Evolutionary conservation across 2,329 filamentous ascomycete species (phyloP).

Genomic region (Talaromyces albobiverticillius): DNA sequence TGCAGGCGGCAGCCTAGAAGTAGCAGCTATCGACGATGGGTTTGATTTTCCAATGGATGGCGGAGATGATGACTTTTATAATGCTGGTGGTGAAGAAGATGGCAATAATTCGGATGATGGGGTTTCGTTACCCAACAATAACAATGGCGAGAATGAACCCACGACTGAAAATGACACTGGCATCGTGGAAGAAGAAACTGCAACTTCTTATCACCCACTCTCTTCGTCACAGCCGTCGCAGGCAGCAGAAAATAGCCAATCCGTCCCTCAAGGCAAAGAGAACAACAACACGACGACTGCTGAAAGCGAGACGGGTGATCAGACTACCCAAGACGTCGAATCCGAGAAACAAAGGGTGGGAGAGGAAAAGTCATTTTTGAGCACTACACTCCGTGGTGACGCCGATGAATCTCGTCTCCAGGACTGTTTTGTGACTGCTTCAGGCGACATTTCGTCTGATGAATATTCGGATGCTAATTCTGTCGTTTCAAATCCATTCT

Average conservation of each 20-base stretch:
- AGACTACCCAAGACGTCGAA: background rate
- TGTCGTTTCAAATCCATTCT: slow-evolving; percentile 31
- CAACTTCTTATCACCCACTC: background rate
- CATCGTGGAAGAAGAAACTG: background rate
- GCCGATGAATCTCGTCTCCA: background rate
- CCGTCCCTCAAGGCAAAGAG: too few relatives aligned
- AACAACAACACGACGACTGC: too few relatives aligned
- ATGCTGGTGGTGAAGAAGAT: background rate
- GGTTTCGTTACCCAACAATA: background rate
- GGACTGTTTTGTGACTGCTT: background rate
- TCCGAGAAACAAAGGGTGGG: background rate
- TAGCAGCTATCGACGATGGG: background rate
- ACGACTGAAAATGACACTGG: background rate
- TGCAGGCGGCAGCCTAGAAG: background rate
- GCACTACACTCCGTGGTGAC: slow-evolving; percentile 10
- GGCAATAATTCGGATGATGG: slow-evolving; percentile 6
- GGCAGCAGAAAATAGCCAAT: too few relatives aligned
- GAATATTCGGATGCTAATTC: slow-evolving; percentile 10
- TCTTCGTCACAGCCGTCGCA: too few relatives aligned
- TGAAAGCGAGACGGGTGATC: too few relatives aligned
- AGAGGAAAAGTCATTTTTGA: background rate
- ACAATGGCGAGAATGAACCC: background rate
- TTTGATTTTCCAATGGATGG: slow-evolving; percentile 3
- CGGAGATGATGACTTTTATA: background rate
- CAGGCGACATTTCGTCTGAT: background rate